Conservation (phyloP, 768 basidiomycete genomes). For the Trametes villosa region DNA sequence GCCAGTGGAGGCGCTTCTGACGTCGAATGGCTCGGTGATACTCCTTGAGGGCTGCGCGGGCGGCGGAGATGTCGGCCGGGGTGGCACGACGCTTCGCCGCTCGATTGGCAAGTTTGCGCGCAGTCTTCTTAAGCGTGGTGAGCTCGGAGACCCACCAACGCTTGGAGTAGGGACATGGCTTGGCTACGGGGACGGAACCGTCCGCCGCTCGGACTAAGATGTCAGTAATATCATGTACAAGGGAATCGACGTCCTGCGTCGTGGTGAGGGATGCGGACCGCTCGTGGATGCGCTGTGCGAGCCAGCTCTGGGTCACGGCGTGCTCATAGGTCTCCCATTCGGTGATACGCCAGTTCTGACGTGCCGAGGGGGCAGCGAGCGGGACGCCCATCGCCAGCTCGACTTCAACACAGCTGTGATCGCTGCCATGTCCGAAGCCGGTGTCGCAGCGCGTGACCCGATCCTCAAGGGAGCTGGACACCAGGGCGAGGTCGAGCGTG, state of each 20-base stretch:
- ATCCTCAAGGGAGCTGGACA: background rate
- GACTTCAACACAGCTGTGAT: conserved; percentile 46
- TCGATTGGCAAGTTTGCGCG: background rate
- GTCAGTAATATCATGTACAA: conserved; percentile 1
- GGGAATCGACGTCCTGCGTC: conserved; percentile 12
- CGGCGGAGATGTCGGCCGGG: conserved; percentile 2
- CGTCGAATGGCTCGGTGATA: conserved; percentile 15
- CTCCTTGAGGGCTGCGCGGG: background rate
- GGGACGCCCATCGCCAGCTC: conserved; percentile 28
- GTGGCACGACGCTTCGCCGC: background rate
- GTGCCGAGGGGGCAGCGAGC: background rate
- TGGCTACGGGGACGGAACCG: conserved; percentile 23
- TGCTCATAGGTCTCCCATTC: conserved; percentile 38
- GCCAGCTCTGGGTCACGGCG: conserved; percentile 17
- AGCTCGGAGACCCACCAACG: conserved; percentile 38
- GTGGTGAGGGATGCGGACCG: background rate
- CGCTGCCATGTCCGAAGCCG: conserved; percentile 15
- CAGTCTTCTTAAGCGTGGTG: background rate
- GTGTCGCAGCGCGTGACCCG: background rate
- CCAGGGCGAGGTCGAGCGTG: conserved; percentile 7
- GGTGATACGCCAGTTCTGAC: conserved; percentile 32
- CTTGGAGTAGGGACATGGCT: conserved; percentile 32
- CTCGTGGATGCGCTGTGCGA: background rate
- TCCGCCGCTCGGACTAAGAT: conserved; percentile 27
- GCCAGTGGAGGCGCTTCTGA: conserved; percentile 28